Evolutionary conservation across 1,284 basidiomycete genomes (phyloP), one percentile per base, ranked within the genome.

Genomic region (Ceratobasidium papillatum): DNA sequence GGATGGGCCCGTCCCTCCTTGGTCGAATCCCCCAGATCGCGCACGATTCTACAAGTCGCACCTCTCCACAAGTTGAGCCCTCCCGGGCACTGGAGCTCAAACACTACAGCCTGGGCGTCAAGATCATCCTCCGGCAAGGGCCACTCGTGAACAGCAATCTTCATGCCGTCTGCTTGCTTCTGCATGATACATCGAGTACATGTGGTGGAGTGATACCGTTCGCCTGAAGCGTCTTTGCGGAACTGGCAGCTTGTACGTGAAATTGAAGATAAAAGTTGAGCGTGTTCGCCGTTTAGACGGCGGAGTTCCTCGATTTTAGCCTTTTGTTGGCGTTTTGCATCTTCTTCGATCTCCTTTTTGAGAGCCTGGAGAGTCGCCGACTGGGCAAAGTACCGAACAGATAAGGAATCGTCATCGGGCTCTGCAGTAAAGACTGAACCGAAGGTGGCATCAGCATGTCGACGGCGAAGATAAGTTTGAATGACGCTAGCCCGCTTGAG

Each of bases 71-170:
- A 79, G 2, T 80, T 75, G 75, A 87, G 86, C 0, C 77, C 75
- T 0, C 75, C 32, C 0, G 87, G 88, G 59, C 81, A 82, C 2
- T 77, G 66, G 0, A 87, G 74, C 69, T 89, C 87, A 58, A 89
- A 88, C 0, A 88, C 79, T 0, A 82, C 81, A 0, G 74, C 76
- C 63, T 82, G 78, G 0, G 82, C 82, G 0, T 65, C 27, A 0
- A 79, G 49, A 1, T 27, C 2, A 12, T 79, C 61, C 0, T 74
- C 51, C 0, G 87, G 86, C 38, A 88, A 78, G 0, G 87, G 87
- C 87, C 86, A 87, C 66, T 89, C 87, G 52, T 85, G 80, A 3
- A 86, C 77, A 0, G 58, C 1, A 41, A 88, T 87, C 0, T 49
- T 19, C 78, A 87, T 77, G 0, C 7, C 41, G 0, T n/a, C 22